A percentile compares a stretch with the other conserved stretches of the same genome.
Conservation (phyloP, 1,139 yeast genomes). For the Magnusiomyces ingens region DNA sequence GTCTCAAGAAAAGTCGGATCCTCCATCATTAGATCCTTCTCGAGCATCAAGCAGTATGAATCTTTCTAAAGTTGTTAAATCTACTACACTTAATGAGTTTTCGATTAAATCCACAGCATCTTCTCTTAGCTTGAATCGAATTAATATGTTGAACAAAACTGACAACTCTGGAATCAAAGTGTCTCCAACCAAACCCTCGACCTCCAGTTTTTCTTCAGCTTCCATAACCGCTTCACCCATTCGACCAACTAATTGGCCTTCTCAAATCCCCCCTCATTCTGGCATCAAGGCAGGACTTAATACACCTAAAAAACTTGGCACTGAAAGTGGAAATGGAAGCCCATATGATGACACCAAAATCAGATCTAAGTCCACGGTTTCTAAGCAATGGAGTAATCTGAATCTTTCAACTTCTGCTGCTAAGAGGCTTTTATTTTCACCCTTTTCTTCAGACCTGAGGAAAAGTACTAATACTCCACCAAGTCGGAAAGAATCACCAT, state of each 20-base stretch:
- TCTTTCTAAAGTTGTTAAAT: neutral
- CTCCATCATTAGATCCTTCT: too few species aligned
- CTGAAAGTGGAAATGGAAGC: neutral
- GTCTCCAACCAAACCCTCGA: neutral
- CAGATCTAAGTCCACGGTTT: constrained; percentile 13
- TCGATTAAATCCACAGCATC: neutral
- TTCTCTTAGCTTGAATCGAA: neutral
- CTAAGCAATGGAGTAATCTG: constrained; percentile 12
- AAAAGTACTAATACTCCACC: neutral
- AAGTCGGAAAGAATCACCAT: too few species aligned
- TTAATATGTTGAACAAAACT: neutral
- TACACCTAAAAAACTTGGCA: neutral
- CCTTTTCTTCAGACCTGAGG: constrained; percentile 11
- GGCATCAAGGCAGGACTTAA: neutral
- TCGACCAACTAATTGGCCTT: neutral
- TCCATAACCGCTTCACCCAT: neutral
- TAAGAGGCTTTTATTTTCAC: constrained; percentile 11
- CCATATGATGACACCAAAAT: constrained; percentile 3
- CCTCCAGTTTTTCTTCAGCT: neutral
- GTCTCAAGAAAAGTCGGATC: too few species aligned
- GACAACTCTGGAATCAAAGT: neutral
- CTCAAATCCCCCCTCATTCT: neutral
- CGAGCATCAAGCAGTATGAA: neutral
- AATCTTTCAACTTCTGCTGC: constrained; percentile 8
- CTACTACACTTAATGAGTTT: neutral